Evolutionary conservation across 352 stramenopile genomes (phyloP).

Genomic region (Poterioochromonas sp.): DNA sequence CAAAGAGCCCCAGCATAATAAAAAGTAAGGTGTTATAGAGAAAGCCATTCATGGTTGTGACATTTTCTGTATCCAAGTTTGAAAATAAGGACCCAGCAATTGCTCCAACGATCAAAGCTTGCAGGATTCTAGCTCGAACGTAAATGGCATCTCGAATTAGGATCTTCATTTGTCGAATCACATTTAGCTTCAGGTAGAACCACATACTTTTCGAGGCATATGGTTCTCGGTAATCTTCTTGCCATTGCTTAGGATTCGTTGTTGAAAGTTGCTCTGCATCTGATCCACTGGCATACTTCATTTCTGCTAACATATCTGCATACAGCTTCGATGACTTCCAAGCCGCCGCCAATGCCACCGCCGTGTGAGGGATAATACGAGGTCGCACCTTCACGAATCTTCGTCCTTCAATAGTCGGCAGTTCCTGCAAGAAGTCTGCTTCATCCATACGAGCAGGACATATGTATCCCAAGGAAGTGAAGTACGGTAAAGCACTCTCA

Average conservation of each 20-base stretch:
- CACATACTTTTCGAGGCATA: constrained; percentile 22
- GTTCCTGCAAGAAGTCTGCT: constrained; percentile 65
- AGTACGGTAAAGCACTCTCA: constrained; percentile 62
- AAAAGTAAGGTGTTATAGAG: constrained; percentile 76
- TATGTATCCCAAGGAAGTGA: constrained; percentile 58
- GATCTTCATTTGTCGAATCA: background rate
- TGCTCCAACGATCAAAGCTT: constrained; percentile 48
- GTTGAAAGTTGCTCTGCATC: background rate
- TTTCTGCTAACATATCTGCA: background rate
- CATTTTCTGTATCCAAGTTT: constrained; percentile 37
- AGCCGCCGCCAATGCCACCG: constrained; percentile 26
- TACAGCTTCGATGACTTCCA: constrained; percentile 25
- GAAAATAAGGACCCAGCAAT: constrained; percentile 31
- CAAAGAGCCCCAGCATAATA: constrained; percentile 62
- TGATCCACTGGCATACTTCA: background rate
- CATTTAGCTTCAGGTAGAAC: background rate
- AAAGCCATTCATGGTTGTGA: constrained; percentile 58
- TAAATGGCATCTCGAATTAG: background rate
- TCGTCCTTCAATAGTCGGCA: constrained; percentile 54
- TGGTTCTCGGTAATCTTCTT: background rate
- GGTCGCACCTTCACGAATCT: constrained; percentile 40
- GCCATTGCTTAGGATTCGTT: background rate
- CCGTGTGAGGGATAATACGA: constrained; percentile 14
- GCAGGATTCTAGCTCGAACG: constrained; percentile 55
- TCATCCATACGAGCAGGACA: constrained; percentile 54